These are phyloP conservation scores for Hansenula lynferdii DNA, from an alignment of 1,139 yeast species.

Conservation along the genomic window DNA sequence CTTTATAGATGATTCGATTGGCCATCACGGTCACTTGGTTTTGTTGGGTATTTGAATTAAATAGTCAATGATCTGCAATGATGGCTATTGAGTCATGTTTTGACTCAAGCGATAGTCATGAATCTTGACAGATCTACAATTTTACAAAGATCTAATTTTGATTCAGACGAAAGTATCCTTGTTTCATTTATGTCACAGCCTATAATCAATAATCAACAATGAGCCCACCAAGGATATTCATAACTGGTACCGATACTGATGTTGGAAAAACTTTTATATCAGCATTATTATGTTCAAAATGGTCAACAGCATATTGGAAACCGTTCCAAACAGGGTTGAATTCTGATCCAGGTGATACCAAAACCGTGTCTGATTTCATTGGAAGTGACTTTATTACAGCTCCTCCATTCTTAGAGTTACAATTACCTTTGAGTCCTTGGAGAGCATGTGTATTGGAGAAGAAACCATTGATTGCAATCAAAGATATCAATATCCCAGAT, in stretches of 20 bases:
- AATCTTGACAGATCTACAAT: too few relatives aligned
- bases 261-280: slow-evolving; percentile 30
- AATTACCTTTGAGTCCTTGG: slow-evolving; percentile 28
- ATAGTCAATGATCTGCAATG: too few relatives aligned
- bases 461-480: slow-evolving; percentile 11
- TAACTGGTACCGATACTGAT: slow-evolving; percentile 31
- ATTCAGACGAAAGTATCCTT: too few relatives aligned
- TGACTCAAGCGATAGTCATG: too few relatives aligned
- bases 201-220: too few relatives aligned
- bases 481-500: slow-evolving; percentile 18
- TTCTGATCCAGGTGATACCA: slow-evolving; percentile 26
- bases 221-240: slow-evolving; percentile 18
- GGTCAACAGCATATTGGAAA: slow-evolving; percentile 29
- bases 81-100: too few relatives aligned
- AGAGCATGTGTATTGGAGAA: slow-evolving; percentile 23
- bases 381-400: neutral
- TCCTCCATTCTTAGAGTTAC: slow-evolving; percentile 19
- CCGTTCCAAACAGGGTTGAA: slow-evolving; percentile 30
- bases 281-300: slow-evolving; percentile 23
- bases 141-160: too few relatives aligned
- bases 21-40: too few relatives aligned
- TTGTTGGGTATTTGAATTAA: too few relatives aligned
- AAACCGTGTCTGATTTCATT: slow-evolving; percentile 11
- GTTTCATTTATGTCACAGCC: too few relatives aligned
- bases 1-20: too few relatives aligned